These are phyloP conservation scores for Cladobotryum protrusum DNA, from an alignment of 2,329 filamentous ascomycete genomes.

Conservation along the genomic window DNA sequence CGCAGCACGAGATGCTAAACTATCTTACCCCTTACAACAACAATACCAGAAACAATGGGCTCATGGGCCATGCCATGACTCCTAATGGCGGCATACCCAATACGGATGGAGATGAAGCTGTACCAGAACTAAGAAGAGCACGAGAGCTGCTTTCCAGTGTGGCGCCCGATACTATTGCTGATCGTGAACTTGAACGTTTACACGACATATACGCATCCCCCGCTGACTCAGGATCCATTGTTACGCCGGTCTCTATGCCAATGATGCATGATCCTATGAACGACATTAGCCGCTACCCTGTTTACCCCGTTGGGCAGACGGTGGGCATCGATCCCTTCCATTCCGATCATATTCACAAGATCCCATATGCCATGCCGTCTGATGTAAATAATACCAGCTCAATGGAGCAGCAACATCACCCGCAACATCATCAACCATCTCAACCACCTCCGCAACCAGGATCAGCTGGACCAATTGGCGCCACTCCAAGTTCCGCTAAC, in stretches of 20 bases:
- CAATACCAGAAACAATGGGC: conserved; percentile 29
- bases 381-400: conserved; percentile 38
- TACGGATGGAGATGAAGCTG: conserved; percentile 43
- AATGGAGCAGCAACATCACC: conserved; percentile 29
- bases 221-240: conserved; percentile 43
- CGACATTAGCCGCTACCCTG: conserved; percentile 56
- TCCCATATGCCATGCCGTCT: conserved; percentile 73
- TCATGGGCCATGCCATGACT: conserved; percentile 27
- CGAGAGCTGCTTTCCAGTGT: conserved; percentile 51
- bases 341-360: conserved; percentile 89
- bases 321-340: conserved; percentile 94
- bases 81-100: conserved; percentile 31
- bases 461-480: conserved; percentile 15
- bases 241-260: conserved; percentile 37
- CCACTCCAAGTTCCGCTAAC: conserved; percentile 19
- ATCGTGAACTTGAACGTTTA: conserved; percentile 50
- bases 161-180: conserved; percentile 44
- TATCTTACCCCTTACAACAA: conserved; percentile 46
- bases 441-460: conserved; percentile 12
- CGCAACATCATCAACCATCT: conserved; percentile 17
- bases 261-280: conserved; percentile 49
- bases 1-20: conserved; percentile 51
- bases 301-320: conserved; percentile 86
- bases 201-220: conserved; percentile 49
- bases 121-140: conserved; percentile 48